Percentiles rank a stretch among this genome's conserved stretches.
These are phyloP conservation scores for Trichosporon faecale DNA, from an alignment of 1,284 basidiomycete genomes.

Conservation along the genomic window DNA sequence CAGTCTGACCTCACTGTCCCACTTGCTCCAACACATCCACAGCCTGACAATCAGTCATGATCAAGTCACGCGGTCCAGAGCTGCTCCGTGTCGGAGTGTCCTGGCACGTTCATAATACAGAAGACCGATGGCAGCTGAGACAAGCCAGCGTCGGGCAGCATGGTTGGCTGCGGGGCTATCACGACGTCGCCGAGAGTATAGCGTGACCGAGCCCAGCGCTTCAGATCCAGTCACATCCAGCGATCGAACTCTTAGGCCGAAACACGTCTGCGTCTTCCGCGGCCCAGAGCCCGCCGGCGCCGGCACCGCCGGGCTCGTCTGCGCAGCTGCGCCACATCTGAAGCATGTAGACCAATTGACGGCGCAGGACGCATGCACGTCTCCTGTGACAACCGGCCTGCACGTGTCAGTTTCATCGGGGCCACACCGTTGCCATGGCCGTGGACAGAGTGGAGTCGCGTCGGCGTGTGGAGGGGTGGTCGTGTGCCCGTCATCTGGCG, in stretches of 20 bases:
- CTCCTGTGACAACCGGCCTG: background rate
- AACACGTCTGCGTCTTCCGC: background rate
- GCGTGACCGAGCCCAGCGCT: background rate
- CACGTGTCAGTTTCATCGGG: background rate
- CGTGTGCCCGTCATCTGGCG: background rate
- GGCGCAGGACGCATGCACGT: background rate
- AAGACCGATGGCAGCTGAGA: background rate
- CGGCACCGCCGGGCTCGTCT: background rate
- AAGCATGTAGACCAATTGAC: background rate
- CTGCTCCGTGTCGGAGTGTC: slow-evolving; percentile 1
- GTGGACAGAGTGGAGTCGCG: background rate
- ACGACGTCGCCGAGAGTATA: background rate
- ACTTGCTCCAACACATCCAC: background rate
- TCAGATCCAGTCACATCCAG: background rate
- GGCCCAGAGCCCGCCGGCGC: background rate
- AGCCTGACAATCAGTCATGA: background rate
- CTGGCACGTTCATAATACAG: background rate
- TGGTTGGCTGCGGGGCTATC: background rate
- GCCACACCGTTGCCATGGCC: background rate
- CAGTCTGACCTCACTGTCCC: background rate
- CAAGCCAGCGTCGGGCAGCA: background rate
- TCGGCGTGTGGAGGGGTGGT: background rate
- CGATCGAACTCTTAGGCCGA: background rate
- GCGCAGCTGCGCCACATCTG: background rate
- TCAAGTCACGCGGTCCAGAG: background rate